Conservation (phyloP, 345 rosid genomes). For the Cardamine chenopodiifolia region DNA sequence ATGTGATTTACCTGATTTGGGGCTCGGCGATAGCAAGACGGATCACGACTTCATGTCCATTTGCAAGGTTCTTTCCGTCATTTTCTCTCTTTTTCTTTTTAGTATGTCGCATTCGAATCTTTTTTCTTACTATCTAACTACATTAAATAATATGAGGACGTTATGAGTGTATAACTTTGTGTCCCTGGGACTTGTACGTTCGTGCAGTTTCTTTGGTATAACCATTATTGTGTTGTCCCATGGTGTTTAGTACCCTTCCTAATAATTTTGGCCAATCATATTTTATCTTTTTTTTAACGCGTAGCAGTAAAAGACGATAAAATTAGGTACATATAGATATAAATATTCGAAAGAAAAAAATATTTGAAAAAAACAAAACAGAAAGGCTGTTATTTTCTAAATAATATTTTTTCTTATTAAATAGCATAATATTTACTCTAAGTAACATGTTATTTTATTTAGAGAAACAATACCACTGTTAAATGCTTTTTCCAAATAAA, state of each 20-base stretch:
- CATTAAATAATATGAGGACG: conserved; percentile 29
- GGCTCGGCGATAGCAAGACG: conserved; percentile 73
- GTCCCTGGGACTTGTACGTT: conserved; percentile 28
- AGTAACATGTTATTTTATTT: not conserved
- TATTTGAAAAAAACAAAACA: too few relatives aligned
- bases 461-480: not conserved
- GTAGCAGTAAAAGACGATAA: conserved; percentile 13
- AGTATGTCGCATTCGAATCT: conserved; percentile 1
- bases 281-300: not conserved
- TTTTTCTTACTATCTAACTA: conserved; percentile 20
- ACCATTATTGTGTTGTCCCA: conserved; percentile 22
- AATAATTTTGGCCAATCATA: conserved; percentile 23
- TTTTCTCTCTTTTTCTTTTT: not conserved
- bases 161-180: conserved; percentile 26
- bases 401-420: not conserved
- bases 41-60: conserved; percentile 86
- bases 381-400: too few relatives aligned
- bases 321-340: conserved; percentile 25
- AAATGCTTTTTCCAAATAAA: not conserved
- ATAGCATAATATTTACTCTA: not conserved
- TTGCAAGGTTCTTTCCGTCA: conserved; percentile 68
- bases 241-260: conserved; percentile 25
- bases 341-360: too few relatives aligned
- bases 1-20: conserved; percentile 67
- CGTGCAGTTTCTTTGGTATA: conserved; percentile 32